These are phyloP conservation scores for Macrocystidia cucumis DNA, from an alignment of 1,284 basidiomycete species.

Conservation along the genomic window DNA sequence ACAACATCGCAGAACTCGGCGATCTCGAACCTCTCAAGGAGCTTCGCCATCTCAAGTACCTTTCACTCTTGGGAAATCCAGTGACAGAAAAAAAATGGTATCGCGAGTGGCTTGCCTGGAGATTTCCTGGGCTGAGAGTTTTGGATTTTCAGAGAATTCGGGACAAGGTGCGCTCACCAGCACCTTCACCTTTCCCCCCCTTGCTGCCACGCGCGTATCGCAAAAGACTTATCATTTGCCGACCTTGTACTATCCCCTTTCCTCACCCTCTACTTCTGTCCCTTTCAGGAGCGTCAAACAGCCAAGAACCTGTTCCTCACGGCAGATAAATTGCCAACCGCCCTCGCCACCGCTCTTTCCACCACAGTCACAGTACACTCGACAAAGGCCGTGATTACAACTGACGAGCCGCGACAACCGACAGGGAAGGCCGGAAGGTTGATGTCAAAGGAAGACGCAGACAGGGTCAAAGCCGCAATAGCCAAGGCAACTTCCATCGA, in stretches of 20 bases:
- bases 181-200: slow-evolving; percentile 18
- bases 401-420: slow-evolving; percentile 63
- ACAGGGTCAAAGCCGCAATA: slow-evolving; percentile 85
- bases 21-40: slow-evolving; percentile 82
- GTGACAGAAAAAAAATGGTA: slow-evolving; percentile 94
- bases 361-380: slow-evolving; percentile 63
- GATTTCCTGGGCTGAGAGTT: slow-evolving; percentile 80
- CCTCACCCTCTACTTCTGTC: slow-evolving; percentile 10
- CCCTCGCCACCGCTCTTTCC: slow-evolving; percentile 74
- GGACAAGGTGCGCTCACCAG: slow-evolving; percentile 73
- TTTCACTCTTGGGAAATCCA: slow-evolving; percentile 87
- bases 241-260: too few relatives aligned
- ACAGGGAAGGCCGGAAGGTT: slow-evolving; percentile 69
- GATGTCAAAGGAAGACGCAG: slow-evolving; percentile 91
- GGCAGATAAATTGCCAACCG: slow-evolving; percentile 66
- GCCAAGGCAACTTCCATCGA: slow-evolving; percentile 87
- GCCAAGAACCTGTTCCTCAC: slow-evolving; percentile 76
- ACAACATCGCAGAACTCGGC: slow-evolving; percentile 69
- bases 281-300: slow-evolving; percentile 62
- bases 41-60: slow-evolving; percentile 71
- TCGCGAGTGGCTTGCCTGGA: slow-evolving; percentile 88
- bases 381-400: slow-evolving; percentile 49
- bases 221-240: too few relatives aligned
- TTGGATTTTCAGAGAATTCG: slow-evolving; percentile 96
- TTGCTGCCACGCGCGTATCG: slow-evolving; percentile 11